Base-by-base conservation (phyloP, 2,329 filamentous ascomycete species). In the Aschersonia sp. region DNA sequence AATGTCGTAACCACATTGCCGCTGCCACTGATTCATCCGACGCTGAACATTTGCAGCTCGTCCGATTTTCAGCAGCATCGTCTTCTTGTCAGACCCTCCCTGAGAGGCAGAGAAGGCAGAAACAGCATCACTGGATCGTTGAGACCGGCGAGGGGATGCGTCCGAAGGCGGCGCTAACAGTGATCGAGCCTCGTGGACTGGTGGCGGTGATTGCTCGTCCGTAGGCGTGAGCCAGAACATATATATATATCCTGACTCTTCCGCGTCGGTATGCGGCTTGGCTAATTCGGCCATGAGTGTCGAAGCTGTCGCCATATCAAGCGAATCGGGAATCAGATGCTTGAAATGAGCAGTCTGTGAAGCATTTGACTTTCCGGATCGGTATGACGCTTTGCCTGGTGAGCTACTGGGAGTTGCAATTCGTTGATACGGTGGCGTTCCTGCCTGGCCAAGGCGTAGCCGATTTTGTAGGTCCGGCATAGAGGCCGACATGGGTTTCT, bases 211-310 rank as follows among this genome's bases (percentile, higher is more conserved):
- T 0, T 71, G 61, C 6, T 77, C 66, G 2, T 72, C 74, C 5
- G 55, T 54, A 32, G 87, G 81, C 0, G 87, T 95, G 29, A 95
- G 74, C 88, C 90, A 95, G 72, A 97, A 98, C 64, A 98, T 94
- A 73, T 98, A 98, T 55, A 98, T 97, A 67, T 92, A 98, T 39
- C 92, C 92, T 10, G 83, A 71, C 55, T 94, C 86, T 29, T 77
- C 69, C 0, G 87, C 88, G 43, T 89, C 76, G 1, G 62, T 58
- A 37, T 59, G 61, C 72, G 87, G 69, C 76, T 92, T 60, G 65
- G 72, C 77, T 8, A 97, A 72, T 62, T 97, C 89, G 2, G 82
- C 71, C 50, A 90, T 74, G 4, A 97, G 72, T 5, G 72, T 67
- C 0, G 87, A 83, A 0, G 84, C 73, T 0, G 79, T 84, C 54